phyloP scores from a whole-genome alignment of 345 rosid genomes.

The Heritiera fomes region DNA sequence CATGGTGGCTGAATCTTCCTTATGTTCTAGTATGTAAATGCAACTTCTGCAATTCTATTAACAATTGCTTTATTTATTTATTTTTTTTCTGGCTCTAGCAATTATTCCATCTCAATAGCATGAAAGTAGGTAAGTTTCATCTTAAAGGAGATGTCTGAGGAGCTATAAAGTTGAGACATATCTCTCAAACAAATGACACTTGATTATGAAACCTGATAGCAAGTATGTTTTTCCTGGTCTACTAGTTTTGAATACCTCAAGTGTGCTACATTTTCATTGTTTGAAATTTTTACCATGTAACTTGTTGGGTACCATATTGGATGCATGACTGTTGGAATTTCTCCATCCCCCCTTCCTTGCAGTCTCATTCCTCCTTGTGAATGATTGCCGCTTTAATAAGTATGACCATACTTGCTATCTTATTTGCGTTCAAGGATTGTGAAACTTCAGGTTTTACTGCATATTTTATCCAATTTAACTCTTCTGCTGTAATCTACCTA shows the following conservation, averaged over 20 bases:
- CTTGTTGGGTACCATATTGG: not conserved
- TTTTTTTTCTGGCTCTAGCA: not conserved
- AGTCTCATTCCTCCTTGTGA: not conserved
- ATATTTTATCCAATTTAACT: not conserved
- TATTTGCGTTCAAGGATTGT: not conserved
- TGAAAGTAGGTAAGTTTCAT: not conserved
- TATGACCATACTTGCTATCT: not conserved
- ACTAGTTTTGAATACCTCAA: not conserved
- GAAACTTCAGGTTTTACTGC: not conserved
- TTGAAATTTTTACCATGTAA: not conserved
- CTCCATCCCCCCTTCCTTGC: not conserved
- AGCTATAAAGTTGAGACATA: no score
- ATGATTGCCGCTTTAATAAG: not conserved
- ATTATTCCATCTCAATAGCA: not conserved
- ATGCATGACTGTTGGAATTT: not conserved
- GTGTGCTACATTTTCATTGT: not conserved
- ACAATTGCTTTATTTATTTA: not conserved
- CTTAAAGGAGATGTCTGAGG: not conserved
- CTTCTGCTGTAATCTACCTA: not conserved
- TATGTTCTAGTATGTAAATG: constrained; percentile 57
- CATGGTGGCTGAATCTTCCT: constrained; percentile 84
- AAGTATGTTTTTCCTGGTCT: not conserved
- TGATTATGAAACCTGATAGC: not conserved
- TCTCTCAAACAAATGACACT: not conserved
- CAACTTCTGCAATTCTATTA: constrained; percentile 5